Base-by-base conservation (phyloP, 2,329 filamentous ascomycete genomes). In the Trichoderma arundinaceum region DNA sequence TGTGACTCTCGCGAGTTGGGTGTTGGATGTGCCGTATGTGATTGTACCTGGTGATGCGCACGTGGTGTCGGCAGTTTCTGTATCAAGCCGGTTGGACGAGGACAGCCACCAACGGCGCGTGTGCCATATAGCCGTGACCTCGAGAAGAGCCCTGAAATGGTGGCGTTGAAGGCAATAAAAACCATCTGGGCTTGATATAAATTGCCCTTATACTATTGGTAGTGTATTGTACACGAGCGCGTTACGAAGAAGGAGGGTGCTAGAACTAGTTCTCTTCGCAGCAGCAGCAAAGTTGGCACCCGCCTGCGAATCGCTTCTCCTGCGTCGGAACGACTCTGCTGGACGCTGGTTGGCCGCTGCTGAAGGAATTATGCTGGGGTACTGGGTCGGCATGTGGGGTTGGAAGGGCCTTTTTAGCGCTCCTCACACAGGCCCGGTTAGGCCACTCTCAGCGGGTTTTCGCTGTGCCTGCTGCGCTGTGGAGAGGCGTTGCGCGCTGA, bases 401-500 rank as follows among this genome's bases (percentile, higher is more conserved):
- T 9, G n/a, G 52, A 19, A 19, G n/a, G 57, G 44, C 19, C 54
- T 53, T 48, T 22, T 44, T 62, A 33, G 39, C 39, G 32, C 56
- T 35, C 28, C 17, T 22, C 48, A n/a, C 59, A 46, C 17, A 33
- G 48, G 35, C 58, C 46, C 17, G n/a, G 22, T 28, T 28, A 28
- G 22, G 22, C 22, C 22, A 28, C 22, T 28, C 22, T 28, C 22
- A 28, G 22, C 22, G 22, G 22, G 22, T 44, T 19, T 17, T 17
- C 33, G 35, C 35, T 41, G 28, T 15, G 28, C 22, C 28, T 51
- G 35, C 35, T 48, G 15, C n/a, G 51, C 51, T 56, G 52, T 56
- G 41, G 56, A 48, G 56, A 32, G 54, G n/a, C 39, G 48, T 32
- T 62, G 59, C 59, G 59, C 59, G 59, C 59, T 62, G 48, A 62